Base-by-base conservation (phyloP, 179 eudicot species). In the Monotropa hypopitys region DNA sequence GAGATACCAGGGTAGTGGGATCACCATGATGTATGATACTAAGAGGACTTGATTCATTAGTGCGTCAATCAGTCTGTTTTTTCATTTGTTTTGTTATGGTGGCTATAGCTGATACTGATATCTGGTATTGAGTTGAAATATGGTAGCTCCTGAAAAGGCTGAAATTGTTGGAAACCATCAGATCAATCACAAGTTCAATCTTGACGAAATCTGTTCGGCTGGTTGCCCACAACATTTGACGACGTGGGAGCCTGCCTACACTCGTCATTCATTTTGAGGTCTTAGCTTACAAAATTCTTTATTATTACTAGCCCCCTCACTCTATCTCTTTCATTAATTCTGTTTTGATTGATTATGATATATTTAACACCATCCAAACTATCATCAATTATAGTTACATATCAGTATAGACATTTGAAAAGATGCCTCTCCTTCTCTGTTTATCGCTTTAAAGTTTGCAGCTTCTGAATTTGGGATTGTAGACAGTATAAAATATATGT, bases 391-490 rank as follows among this genome's bases (percentile, higher is more conserved):
- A 30, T 53, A 32, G 63, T 53, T 73, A 35, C 45, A 33, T 73
- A 33, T 59, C 13, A 40, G 11, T 30, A 33, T 42, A 56, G 66
- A 21, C 20, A 61, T 2, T 18, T 72, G 21, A 57, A 28, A 57
- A 75, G 38, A 43, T 54, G 50, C 61, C 30, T 33, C 10, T 38
- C 66, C 33, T n/a, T 38, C 28, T 38, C 40, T 38, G 47, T 21
- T 35, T 38, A 15, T 73, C 4, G 49, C n/a, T 73, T 32, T 9
- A 73, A 10, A 30, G 30, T 73, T 23, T 38, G 18, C 43, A 74
- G 50, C 47, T 74, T 74, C 75, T 50, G 0, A 72, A 72, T 71
- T 72, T 45, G 13, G 30, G 46, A 69, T 38, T 53, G 28, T 49
- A 50, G 75, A 51, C 21, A 75, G 13, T 61, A 57, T 33, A 46